Conservation (phyloP, 2,329 filamentous ascomycete genomes). For the Fusarium domesticum region DNA sequence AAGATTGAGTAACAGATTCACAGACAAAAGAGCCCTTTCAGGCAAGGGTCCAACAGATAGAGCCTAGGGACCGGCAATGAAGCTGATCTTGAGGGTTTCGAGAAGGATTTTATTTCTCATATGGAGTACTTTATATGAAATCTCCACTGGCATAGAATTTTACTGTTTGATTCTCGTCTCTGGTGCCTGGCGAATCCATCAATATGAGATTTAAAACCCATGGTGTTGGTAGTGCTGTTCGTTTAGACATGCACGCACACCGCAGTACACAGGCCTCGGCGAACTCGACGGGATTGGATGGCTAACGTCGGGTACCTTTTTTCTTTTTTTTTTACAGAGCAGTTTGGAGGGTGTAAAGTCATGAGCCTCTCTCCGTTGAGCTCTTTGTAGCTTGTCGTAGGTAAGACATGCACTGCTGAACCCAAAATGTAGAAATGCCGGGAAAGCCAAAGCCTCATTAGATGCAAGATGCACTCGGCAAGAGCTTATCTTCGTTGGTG, state of each 20-base stretch:
- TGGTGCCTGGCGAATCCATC: not conserved
- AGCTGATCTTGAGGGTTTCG: slow-evolving; percentile 10
- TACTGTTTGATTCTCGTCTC: not conserved
- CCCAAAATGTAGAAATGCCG: too few species aligned
- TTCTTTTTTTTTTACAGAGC: too few species aligned
- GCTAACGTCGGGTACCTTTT: not conserved
- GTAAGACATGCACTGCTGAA: too few species aligned
- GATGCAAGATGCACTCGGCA: too few species aligned
- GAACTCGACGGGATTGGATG: not conserved
- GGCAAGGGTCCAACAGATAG: slow-evolving; percentile 15
- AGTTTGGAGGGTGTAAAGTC: too few species aligned
- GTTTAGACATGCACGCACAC: not conserved
- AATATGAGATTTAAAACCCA: not conserved
- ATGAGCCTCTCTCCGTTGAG: too few species aligned
- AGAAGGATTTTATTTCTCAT: not conserved
- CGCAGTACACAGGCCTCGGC: not conserved
- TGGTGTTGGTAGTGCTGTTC: not conserved
- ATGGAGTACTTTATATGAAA: not conserved
- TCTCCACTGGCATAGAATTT: not conserved
- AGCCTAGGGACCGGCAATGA: slow-evolving; percentile 11
- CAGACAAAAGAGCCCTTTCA: slow-evolving; percentile 12
- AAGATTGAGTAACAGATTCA: not conserved
- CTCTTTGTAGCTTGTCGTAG: too few species aligned
- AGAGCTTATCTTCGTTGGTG: too few species aligned
- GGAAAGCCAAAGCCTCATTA: too few species aligned